Conservation (phyloP, 768 basidiomycete species). For the Hygrophoropsis aurantiaca region DNA sequence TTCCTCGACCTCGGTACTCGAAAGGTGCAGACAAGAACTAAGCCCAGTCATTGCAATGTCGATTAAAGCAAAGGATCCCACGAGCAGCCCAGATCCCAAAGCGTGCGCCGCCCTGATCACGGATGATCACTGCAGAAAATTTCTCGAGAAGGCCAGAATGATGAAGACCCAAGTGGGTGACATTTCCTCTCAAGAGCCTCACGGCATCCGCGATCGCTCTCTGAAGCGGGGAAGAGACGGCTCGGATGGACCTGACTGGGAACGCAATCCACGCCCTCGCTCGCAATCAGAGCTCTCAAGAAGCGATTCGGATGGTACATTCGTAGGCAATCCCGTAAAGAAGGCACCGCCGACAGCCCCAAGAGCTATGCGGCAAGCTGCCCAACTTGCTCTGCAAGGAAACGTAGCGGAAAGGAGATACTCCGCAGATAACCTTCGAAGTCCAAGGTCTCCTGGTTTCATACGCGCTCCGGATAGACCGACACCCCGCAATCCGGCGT, state of each 20-base stretch:
- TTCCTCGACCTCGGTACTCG: slow-evolving; percentile 14
- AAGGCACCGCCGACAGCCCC: slow-evolving; percentile 19
- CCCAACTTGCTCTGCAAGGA: slow-evolving; percentile 6
- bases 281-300: slow-evolving; percentile 15
- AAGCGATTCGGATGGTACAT: slow-evolving; percentile 24
- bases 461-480: too few relatives aligned
- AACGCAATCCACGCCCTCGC: slow-evolving; percentile 15
- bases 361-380: slow-evolving; percentile 17
- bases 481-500: too few relatives aligned
- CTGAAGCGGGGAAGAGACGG: slow-evolving; percentile 11
- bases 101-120: slow-evolving; percentile 25
- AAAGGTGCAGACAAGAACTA: slow-evolving; percentile 25
- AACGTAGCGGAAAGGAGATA: slow-evolving; percentile 1
- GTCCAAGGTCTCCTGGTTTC: too few relatives aligned
- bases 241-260: slow-evolving; percentile 13
- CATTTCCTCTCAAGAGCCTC: slow-evolving; percentile 6
- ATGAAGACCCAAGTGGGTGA: slow-evolving; percentile 22
- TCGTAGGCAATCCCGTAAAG: slow-evolving; percentile 15
- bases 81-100: slow-evolving; percentile 11
- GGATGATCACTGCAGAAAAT: slow-evolving; percentile 21
- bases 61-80: slow-evolving; percentile 14
- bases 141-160: slow-evolving; percentile 21
- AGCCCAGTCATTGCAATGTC: slow-evolving; percentile 21
- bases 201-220: background rate
- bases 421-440: too few relatives aligned